A percentile compares a stretch with the other conserved stretches of the same genome.
phyloP scores from a whole-genome alignment of 371 early-diverging fungal species.

The Haplosporangium sp. region DNA sequence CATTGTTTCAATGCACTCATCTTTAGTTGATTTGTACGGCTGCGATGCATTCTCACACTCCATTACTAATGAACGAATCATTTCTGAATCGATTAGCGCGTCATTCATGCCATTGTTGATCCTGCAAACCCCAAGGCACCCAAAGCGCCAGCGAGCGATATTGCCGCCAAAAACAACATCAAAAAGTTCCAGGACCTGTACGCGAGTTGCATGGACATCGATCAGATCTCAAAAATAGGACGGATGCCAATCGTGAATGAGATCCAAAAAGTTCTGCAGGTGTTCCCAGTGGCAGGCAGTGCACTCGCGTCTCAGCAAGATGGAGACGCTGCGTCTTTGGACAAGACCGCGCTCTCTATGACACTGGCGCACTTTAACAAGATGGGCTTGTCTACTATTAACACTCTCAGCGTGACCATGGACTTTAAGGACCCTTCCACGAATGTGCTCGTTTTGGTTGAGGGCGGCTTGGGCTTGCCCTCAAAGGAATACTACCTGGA shows the following conservation, averaged over 20 bases:
- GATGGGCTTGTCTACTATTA: background rate
- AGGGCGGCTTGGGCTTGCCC: background rate
- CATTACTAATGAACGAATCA: conserved; percentile 3
- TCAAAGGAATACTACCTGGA: background rate
- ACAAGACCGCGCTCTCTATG: background rate
- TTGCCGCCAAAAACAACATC: conserved; percentile 60
- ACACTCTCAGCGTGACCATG: background rate
- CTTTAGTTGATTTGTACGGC: no score
- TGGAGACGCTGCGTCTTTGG: no score
- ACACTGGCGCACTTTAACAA: background rate
- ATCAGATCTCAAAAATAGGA: conserved; percentile 54
- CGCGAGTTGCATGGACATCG: conserved; percentile 64
- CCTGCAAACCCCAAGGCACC: conserved; percentile 1
- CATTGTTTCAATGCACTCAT: no score
- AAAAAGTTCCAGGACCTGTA: conserved; percentile 59
- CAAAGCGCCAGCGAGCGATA: conserved; percentile 25
- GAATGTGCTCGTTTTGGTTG: background rate
- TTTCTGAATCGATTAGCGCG: conserved; percentile 18
- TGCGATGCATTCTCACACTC: no score
- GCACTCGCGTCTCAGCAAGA: background rate
- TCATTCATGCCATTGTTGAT: conserved; percentile 21
- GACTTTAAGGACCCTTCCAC: conserved; percentile 1
- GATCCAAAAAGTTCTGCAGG: conserved; percentile 24
- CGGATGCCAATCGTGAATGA: conserved; percentile 57
- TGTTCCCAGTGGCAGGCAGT: background rate